Evolutionary conservation across 116 monocot species (phyloP).

Genomic region (Cymodocea nodosa): DNA sequence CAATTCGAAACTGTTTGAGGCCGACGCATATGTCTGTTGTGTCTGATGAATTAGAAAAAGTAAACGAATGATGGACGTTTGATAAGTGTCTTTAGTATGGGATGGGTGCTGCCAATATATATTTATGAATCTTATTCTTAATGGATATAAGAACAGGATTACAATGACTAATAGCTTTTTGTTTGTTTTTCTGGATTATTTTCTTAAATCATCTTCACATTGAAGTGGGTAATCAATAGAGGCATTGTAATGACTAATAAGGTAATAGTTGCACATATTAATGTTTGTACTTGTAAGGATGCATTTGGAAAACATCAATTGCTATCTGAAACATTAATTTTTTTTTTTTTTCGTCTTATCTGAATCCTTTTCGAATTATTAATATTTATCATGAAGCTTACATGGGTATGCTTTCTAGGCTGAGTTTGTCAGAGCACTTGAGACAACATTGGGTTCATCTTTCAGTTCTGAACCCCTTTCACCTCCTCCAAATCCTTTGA

Average conservation of each 20-base stretch:
- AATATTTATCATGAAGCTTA: neutral
- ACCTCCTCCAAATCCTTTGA: constrained; percentile 60
- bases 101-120: neutral
- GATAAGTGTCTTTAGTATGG: too few species aligned
- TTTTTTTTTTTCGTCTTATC: neutral
- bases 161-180: too few species aligned
- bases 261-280: neutral
- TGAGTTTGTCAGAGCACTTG: constrained; percentile 63
- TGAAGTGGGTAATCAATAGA: too few species aligned
- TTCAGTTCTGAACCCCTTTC: constrained; percentile 63
- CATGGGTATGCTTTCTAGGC: constrained; percentile 16
- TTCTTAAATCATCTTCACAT: too few species aligned
- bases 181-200: too few species aligned
- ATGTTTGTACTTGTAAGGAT: neutral
- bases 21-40: too few species aligned
- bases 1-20: too few species aligned
- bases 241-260: neutral
- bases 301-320: neutral
- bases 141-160: too few species aligned
- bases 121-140: too few species aligned
- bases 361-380: neutral
- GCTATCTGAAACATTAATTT: neutral
- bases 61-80: too few species aligned
- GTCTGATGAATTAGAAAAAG: too few species aligned
- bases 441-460: constrained; percentile 61